Conservation (phyloP, 176 grass and related monocot species). For the Urochloa ruziziensis region DNA sequence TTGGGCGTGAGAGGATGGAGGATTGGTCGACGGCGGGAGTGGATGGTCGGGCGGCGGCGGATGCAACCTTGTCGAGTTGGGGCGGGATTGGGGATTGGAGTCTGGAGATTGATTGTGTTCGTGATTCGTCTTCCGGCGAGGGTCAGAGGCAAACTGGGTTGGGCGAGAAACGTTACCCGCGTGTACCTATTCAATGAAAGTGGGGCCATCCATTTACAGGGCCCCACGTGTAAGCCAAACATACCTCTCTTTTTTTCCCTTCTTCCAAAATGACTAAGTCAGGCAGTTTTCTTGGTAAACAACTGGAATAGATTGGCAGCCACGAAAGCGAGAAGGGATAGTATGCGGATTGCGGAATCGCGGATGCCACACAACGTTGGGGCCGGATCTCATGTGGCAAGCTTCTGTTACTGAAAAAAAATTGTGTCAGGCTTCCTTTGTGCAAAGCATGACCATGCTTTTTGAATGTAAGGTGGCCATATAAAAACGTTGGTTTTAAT, state of each 20-base stretch:
- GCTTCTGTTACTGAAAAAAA: too few species aligned
- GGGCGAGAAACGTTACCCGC: background rate
- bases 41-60: background rate
- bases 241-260: too few species aligned
- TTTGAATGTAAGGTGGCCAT: too few species aligned
- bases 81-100: background rate
- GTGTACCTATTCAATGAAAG: background rate
- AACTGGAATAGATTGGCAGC: background rate
- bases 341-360: too few species aligned
- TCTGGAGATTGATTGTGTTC: background rate
- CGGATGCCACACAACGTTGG: too few species aligned
- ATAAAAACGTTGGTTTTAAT: too few species aligned
- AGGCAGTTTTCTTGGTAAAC: too few species aligned
- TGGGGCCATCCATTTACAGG: background rate
- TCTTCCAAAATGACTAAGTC: too few species aligned
- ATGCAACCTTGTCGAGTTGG: background rate
- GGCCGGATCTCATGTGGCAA: too few species aligned
- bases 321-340: background rate
- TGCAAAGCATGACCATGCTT: too few species aligned
- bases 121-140: background rate
- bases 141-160: background rate
- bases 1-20: background rate
- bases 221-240: background rate
- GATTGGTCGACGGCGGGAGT: background rate
- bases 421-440: too few species aligned